Conservation (phyloP, 495 filamentous ascomycete species). For the Podospora anserina region DNA sequence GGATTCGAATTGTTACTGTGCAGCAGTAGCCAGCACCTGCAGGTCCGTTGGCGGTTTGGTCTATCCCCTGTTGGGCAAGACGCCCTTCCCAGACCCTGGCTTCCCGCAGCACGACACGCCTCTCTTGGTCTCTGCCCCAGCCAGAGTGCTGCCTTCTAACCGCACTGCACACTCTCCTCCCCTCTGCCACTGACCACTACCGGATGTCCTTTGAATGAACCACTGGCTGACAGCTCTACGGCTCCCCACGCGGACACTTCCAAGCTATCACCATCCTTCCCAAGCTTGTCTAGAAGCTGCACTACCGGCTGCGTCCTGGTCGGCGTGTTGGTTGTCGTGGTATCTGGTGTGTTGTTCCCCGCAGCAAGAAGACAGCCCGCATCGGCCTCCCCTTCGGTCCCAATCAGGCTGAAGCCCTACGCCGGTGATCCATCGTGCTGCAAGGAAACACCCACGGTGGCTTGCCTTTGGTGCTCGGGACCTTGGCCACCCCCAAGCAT, state of each 20-base stretch:
- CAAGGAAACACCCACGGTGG: slow-evolving; percentile 13
- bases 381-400: slow-evolving; percentile 10
- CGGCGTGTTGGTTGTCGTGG: slow-evolving; percentile 16
- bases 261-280: not conserved
- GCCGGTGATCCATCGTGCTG: slow-evolving; percentile 23
- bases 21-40: slow-evolving; percentile 1
- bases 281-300: not conserved
- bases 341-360: slow-evolving; percentile 18
- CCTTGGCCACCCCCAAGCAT: slow-evolving; percentile 6
- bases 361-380: slow-evolving; percentile 13
- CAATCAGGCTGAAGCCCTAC: slow-evolving; percentile 24
- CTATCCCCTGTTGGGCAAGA: slow-evolving; percentile 19
- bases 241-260: slow-evolving; percentile 17
- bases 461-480: slow-evolving; percentile 1
- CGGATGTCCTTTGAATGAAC: slow-evolving; percentile 15
- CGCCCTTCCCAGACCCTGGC: slow-evolving; percentile 10
- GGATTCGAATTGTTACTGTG: slow-evolving; percentile 1
- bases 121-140: slow-evolving; percentile 3
- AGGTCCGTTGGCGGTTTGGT: slow-evolving; percentile 11
- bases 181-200: slow-evolving; percentile 9
- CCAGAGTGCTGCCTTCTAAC: not conserved
- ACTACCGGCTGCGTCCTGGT: not conserved
- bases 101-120: slow-evolving; percentile 15
- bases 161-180: not conserved
- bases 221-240: slow-evolving; percentile 20